These are phyloP conservation scores for Penicillium flavigenum DNA, from an alignment of 495 filamentous ascomycete species.

Conservation along the genomic window DNA sequence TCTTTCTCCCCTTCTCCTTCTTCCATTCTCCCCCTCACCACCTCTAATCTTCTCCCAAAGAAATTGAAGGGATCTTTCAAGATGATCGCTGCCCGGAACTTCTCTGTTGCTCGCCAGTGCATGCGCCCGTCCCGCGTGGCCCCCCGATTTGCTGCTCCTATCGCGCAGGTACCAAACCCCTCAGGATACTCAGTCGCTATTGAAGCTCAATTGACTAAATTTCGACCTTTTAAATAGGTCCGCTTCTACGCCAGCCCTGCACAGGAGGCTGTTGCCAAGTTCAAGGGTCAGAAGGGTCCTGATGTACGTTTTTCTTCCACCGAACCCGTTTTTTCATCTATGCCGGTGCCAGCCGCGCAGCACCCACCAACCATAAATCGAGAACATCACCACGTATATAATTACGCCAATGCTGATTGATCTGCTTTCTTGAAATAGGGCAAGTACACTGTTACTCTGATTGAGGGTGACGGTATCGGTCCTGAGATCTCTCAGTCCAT, in stretches of 20 bases:
- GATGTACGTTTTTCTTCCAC: constrained; percentile 58
- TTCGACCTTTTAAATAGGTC: constrained; percentile 29
- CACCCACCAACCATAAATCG: constrained; percentile 5
- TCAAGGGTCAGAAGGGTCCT: constrained; percentile 82
- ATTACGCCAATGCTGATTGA: constrained; percentile 18
- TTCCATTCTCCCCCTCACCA: constrained; percentile 28
- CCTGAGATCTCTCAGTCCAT: constrained; percentile 96
- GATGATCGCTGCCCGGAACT: constrained; percentile 61
- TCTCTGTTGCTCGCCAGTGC: constrained; percentile 57
- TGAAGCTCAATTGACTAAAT: constrained; percentile 30
- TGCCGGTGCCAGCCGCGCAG: constrained; percentile 28
- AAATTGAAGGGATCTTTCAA: constrained; percentile 36
- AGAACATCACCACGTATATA: background rate
- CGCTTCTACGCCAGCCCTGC: constrained; percentile 53
- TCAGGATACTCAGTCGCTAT: constrained; percentile 10
- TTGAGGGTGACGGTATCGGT: constrained; percentile 98
- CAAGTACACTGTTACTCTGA: constrained; percentile 91
- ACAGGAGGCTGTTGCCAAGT: constrained; percentile 82
- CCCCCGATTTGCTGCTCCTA: constrained; percentile 47
- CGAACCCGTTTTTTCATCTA: constrained; percentile 23
- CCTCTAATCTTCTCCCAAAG: constrained; percentile 11
- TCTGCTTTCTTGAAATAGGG: constrained; percentile 55
- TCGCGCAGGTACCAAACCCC: constrained; percentile 50
- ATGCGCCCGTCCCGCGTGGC: constrained; percentile 50
- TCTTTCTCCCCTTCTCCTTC: constrained; percentile 30